Percentiles rank a stretch among this genome's conserved stretches.
phyloP scores from a whole-genome alignment of 768 basidiomycete species.

The Rossbeevera mucosa region DNA sequence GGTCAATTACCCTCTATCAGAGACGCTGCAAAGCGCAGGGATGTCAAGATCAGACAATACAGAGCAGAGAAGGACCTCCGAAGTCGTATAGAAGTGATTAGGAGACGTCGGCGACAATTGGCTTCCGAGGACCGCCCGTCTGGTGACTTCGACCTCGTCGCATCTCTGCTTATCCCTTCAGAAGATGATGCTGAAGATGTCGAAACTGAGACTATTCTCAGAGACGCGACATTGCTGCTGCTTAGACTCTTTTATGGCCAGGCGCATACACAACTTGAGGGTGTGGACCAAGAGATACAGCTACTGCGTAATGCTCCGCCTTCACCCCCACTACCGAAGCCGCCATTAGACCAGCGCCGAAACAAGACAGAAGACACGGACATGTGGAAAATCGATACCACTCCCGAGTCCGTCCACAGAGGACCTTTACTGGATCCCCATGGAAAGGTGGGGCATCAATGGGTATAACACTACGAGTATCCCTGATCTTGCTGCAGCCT shows the following conservation, averaged over 20 bases:
- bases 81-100: slow-evolving; percentile 56
- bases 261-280: slow-evolving; percentile 61
- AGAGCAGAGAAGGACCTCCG: slow-evolving; percentile 81
- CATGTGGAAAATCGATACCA: slow-evolving; percentile 72
- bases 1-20: slow-evolving; percentile 42
- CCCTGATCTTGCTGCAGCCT: slow-evolving; percentile 46
- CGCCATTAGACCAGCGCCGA: slow-evolving; percentile 35
- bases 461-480: neutral
- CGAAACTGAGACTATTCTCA: slow-evolving; percentile 59
- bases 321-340: slow-evolving; percentile 31
- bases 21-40: slow-evolving; percentile 70
- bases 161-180: slow-evolving; percentile 50
- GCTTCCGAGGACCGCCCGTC: slow-evolving; percentile 30
- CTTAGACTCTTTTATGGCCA: slow-evolving; percentile 70
- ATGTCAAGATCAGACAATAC: slow-evolving; percentile 88
- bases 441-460: slow-evolving; percentile 59
- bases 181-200: slow-evolving; percentile 45
- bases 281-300: slow-evolving; percentile 66
- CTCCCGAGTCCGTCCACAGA: slow-evolving; percentile 40
- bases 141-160: slow-evolving; percentile 60
- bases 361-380: slow-evolving; percentile 41
- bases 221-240: slow-evolving; percentile 65
- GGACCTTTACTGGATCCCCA: slow-evolving; percentile 67
- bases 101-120: slow-evolving; percentile 47
- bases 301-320: slow-evolving; percentile 55